Percentiles rank a stretch among this genome's conserved stretches.
Conservation (phyloP, 1,284 basidiomycete genomes). For the Rhodotorula sp. region DNA sequence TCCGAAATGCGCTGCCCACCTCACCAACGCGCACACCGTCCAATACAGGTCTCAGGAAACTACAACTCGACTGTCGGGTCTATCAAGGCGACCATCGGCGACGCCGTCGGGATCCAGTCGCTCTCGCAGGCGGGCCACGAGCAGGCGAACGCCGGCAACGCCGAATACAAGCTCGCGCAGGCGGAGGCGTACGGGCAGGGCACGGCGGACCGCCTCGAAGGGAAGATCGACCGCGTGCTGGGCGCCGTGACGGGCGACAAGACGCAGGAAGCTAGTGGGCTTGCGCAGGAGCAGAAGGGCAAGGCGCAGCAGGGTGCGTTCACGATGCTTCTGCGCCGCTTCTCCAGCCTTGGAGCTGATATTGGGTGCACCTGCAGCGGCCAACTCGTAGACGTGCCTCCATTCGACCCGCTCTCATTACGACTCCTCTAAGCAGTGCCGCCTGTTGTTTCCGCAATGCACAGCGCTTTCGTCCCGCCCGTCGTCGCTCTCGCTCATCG, state of each 20-base stretch:
- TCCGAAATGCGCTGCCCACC: too few species aligned
- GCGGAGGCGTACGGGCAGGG: constrained; percentile 30
- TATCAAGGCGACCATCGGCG: constrained; percentile 29
- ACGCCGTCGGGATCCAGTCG: constrained; percentile 20
- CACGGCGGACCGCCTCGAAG: constrained; percentile 27
- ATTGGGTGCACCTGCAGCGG: not conserved
- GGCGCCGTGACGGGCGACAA: constrained; percentile 37
- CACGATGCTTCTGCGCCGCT: not conserved
- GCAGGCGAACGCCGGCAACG: constrained; percentile 31
- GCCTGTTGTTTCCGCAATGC: too few species aligned
- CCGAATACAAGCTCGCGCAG: constrained; percentile 35
- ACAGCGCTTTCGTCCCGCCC: too few species aligned
- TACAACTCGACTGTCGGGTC: constrained; percentile 30
- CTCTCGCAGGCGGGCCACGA: constrained; percentile 24
- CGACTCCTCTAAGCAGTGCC: too few species aligned
- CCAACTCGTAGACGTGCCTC: constrained; percentile 4
- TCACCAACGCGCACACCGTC: not conserved
- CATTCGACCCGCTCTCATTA: too few species aligned
- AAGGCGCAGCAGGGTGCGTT: constrained; percentile 33
- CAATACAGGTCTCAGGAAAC: constrained; percentile 25
- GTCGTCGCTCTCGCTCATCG: too few species aligned
- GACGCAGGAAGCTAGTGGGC: constrained; percentile 24
- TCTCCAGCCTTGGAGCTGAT: not conserved
- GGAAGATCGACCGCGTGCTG: constrained; percentile 37
- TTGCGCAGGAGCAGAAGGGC: constrained; percentile 27